Evolutionary conservation across 495 filamentous ascomycete species (phyloP), one percentile per base, ranked within the genome.

Genomic region (Podospora didyma): DNA sequence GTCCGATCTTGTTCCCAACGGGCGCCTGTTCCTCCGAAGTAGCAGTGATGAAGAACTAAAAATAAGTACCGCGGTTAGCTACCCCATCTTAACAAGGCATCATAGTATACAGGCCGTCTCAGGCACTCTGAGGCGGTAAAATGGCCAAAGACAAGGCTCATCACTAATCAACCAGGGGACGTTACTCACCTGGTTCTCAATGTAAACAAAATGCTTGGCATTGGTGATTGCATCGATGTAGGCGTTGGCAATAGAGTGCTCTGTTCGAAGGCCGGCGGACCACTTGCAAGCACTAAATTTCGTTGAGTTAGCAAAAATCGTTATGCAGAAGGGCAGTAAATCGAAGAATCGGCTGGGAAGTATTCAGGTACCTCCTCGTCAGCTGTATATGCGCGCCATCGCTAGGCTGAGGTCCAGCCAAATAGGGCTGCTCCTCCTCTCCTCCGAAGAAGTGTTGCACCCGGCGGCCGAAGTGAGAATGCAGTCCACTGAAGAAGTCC

Each of bases 201-300:
- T 96, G 71, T 96, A 97, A 37, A 97, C 71, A 62, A 89, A 96
- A 68, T 96, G 89, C 68, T 87, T 69, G 42, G 88, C 90, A 59
- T 89, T 86, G 21, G 76, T 79, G 66, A 97, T 96, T 31, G 88
- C 80, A 49, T 89, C 82, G 37, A 88, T 86, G 59, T 97, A 97
- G 0, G 93, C 92, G 64, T 96, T 90, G 19, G 84, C 82, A 62
- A 97, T 91, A 0, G 92, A 96, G 70, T 96, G 92, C 73, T 95
- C 86, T 0, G 84, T 79, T 5, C 75, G 72, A 31, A 81, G 78
- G 17, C 88, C 88, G 49, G 82, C 76, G 21, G 87, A 90, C 89
- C 89, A 92, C 62, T 89, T 82, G 17, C 81, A 80, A 56, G 77
- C 80, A 61, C 86, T 89, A 46, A n/a, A n/a, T n/a, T n/a, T n/a